These are phyloP conservation scores for Powellomyces hirtus DNA, from an alignment of 192 early-diverging fungal genomes.

Conservation along the genomic window DNA sequence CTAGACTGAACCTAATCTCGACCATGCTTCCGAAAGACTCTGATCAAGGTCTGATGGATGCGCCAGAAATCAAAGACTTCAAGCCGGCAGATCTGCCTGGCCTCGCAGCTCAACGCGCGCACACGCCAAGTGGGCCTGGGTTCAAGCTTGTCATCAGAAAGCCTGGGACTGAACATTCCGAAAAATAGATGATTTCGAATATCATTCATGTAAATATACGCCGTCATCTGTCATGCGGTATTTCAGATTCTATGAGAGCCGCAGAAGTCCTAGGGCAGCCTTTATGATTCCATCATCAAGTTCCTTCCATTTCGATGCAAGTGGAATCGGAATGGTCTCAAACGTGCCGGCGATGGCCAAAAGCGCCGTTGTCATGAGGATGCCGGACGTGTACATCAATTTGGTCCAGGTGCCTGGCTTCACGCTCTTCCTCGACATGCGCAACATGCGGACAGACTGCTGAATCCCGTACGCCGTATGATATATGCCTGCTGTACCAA, in stretches of 20 bases:
- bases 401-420: constrained; percentile 16
- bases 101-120: background rate
- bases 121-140: constrained; percentile 1
- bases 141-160: constrained; percentile 16
- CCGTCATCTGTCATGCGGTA: too few species aligned
- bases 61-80: constrained; percentile 27
- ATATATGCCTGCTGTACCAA: constrained; percentile 26
- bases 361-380: background rate
- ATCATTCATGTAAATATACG: too few species aligned
- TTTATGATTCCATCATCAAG: constrained; percentile 9
- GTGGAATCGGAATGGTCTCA: constrained; percentile 20
- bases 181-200: too few species aligned
- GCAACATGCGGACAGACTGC: constrained; percentile 4
- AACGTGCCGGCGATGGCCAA: constrained; percentile 15
- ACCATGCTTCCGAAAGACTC: constrained; percentile 37
- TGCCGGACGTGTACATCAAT: background rate
- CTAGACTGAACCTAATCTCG: constrained; percentile 34
- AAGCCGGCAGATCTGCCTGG: constrained; percentile 3
- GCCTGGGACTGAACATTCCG: too few species aligned
- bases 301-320: constrained; percentile 17
- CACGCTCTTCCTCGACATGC: background rate
- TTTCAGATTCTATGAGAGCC: too few species aligned
- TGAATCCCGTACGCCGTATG: constrained; percentile 26
- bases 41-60: constrained; percentile 26
- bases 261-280: background rate